Evolutionary conservation across 2,329 filamentous ascomycete species (phyloP).

Genomic region (Sclerotinia minor): DNA sequence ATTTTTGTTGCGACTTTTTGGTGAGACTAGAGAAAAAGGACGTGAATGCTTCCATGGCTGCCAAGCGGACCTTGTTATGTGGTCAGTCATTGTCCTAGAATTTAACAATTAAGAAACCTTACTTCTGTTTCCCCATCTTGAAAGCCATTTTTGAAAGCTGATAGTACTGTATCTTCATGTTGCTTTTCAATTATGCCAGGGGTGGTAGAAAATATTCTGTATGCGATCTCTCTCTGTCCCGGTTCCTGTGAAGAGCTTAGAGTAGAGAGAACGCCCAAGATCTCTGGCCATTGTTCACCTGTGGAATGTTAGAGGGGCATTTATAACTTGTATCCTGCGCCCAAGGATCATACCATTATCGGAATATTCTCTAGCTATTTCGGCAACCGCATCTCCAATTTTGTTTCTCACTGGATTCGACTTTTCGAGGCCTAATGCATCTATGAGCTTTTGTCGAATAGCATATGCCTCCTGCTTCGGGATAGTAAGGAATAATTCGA

Average conservation of each 20-base stretch:
- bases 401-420: conserved; percentile 83
- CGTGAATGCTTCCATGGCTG: conserved; percentile 95
- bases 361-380: conserved; percentile 91
- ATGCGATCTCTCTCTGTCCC: conserved; percentile 86
- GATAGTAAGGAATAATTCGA: conserved; percentile 84
- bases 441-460: conserved; percentile 81
- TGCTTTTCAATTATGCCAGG: conserved; percentile 95
- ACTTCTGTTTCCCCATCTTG: conserved; percentile 82
- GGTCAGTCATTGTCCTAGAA: conserved; percentile 20
- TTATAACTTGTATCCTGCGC: not conserved
- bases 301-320: conserved; percentile 31
- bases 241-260: conserved; percentile 83
- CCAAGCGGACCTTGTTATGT: conserved; percentile 70
- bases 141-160: conserved; percentile 88
- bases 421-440: conserved; percentile 71
- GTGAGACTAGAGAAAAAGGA: conserved; percentile 89
- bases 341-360: conserved; percentile 70
- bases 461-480: conserved; percentile 69
- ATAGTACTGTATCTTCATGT: conserved; percentile 85
- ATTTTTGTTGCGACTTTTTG: conserved; percentile 87
- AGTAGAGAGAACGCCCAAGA: conserved; percentile 82
- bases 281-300: conserved; percentile 87
- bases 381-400: conserved; percentile 94
- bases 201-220: conserved; percentile 92
- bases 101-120: conserved; percentile 40